These are phyloP conservation scores for Flaveria brownii DNA, from an alignment of 129 eudicot genomes.

Conservation along the genomic window DNA sequence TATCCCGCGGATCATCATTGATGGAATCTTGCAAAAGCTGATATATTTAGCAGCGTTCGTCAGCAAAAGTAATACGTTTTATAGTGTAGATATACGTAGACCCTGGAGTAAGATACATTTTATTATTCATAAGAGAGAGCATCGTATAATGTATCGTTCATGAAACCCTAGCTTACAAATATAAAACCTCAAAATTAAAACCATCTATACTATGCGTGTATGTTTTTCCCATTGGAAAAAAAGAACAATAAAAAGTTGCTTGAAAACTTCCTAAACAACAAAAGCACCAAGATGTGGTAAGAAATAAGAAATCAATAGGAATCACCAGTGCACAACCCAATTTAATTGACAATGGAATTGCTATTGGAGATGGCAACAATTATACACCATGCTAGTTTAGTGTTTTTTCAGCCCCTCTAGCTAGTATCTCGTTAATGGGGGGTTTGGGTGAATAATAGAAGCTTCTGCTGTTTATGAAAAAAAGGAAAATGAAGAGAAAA, in stretches of 20 bases:
- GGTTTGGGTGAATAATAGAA: neutral
- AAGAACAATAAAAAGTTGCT: neutral
- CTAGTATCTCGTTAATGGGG: neutral
- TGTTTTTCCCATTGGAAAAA: neutral
- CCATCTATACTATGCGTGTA: neutral
- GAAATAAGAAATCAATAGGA: neutral
- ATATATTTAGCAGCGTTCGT: no score
- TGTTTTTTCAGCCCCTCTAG: neutral
- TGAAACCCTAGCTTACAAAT: neutral
- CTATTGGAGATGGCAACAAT: slow-evolving; percentile 20
- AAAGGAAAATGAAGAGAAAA: neutral
- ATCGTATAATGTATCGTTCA: neutral
- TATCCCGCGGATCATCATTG: no score
- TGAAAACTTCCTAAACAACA: slow-evolving; percentile 10
- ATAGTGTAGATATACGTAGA: no score
- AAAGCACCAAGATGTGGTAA: neutral
- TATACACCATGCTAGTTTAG: neutral
- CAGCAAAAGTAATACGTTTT: no score
- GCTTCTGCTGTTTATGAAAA: neutral
- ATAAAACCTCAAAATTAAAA: neutral
- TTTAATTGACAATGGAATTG: slow-evolving; percentile 21
- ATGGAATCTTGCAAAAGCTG: no score
- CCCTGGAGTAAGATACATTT: neutral
- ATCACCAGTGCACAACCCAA: slow-evolving; percentile 17
- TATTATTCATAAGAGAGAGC: neutral